Evolutionary conservation across 1,139 yeast genomes (phyloP).

Genomic region (Suhomyces anneliseae): DNA sequence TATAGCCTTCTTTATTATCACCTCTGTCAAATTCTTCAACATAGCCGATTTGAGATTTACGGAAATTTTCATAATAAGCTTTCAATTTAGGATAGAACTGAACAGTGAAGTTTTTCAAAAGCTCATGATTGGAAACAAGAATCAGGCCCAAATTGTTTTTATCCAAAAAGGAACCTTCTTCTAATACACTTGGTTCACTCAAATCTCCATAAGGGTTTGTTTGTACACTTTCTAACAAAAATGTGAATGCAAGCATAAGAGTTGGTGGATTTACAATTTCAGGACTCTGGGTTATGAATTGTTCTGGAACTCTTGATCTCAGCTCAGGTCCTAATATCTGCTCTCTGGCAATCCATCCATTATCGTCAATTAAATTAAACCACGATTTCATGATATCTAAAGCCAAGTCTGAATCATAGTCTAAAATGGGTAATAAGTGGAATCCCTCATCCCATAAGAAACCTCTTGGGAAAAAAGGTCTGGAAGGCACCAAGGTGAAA

Average conservation of each 20-base stretch:
- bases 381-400: slow-evolving; percentile 83
- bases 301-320: slow-evolving; percentile 82
- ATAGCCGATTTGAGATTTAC: slow-evolving; percentile 76
- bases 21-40: slow-evolving; percentile 71
- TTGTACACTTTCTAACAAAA: slow-evolving; percentile 51
- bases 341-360: slow-evolving; percentile 97
- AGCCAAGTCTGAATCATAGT: slow-evolving; percentile 82
- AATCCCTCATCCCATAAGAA: slow-evolving; percentile 99
- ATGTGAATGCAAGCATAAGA: slow-evolving; percentile 73
- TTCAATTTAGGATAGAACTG: slow-evolving; percentile 74
- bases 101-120: slow-evolving; percentile 60
- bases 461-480: slow-evolving; percentile 95
- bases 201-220: slow-evolving; percentile 23
- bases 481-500: slow-evolving; percentile 84
- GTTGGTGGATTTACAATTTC: slow-evolving; percentile 97
- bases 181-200: slow-evolving; percentile 24
- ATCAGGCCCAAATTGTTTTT: slow-evolving; percentile 44
- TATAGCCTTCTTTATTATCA: slow-evolving; percentile 61
- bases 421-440: slow-evolving; percentile 77
- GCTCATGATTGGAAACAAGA: slow-evolving; percentile 59
- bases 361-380: slow-evolving; percentile 81
- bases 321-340: slow-evolving; percentile 93
- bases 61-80: slow-evolving; percentile 82
- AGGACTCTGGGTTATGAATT: slow-evolving; percentile 82
- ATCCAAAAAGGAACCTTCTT: slow-evolving; percentile 12